Evolutionary conservation across 2,329 filamentous ascomycete species (phyloP).

Genomic region (Trichoderma sp.): DNA sequence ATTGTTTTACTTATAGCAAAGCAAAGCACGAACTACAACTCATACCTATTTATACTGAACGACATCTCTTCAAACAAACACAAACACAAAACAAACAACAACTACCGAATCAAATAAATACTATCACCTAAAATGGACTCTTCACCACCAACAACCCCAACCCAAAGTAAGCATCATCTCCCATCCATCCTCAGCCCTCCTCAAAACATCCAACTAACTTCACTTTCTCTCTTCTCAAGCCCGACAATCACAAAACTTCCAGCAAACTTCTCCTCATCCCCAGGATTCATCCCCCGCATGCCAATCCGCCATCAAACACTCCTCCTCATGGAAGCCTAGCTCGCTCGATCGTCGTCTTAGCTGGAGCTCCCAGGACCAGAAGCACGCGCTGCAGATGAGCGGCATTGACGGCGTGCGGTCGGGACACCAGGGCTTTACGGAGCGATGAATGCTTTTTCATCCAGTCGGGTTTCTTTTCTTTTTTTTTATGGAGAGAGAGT

Average conservation of each 20-base stretch:
- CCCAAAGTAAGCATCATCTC: neutral
- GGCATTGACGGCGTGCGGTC: conserved; percentile 39
- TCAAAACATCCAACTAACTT: neutral
- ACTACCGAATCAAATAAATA: neutral
- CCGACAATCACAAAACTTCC: too few species aligned
- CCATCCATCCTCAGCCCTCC: neutral
- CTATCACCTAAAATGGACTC: neutral
- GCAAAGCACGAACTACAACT: neutral
- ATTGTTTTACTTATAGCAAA: too few species aligned
- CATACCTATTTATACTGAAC: neutral
- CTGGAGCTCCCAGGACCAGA: conserved; percentile 56
- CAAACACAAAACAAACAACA: neutral
- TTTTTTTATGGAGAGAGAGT: neutral
- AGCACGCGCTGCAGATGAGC: conserved; percentile 53
- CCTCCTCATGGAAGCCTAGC: conserved; percentile 49
- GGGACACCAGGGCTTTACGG: conserved; percentile 45
- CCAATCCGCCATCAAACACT: conserved; percentile 32
- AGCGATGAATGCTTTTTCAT: conserved; percentile 27
- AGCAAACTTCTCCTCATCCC: neutral
- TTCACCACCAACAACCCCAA: conserved; percentile 2
- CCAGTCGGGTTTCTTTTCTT: neutral
- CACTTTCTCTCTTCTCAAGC: too few species aligned
- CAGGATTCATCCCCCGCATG: conserved; percentile 22
- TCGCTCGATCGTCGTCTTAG: conserved; percentile 48
- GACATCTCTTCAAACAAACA: too few species aligned